Evolutionary conservation across 2,329 filamentous ascomycete species (phyloP).

Genomic region (Colletotrichum navitas): DNA sequence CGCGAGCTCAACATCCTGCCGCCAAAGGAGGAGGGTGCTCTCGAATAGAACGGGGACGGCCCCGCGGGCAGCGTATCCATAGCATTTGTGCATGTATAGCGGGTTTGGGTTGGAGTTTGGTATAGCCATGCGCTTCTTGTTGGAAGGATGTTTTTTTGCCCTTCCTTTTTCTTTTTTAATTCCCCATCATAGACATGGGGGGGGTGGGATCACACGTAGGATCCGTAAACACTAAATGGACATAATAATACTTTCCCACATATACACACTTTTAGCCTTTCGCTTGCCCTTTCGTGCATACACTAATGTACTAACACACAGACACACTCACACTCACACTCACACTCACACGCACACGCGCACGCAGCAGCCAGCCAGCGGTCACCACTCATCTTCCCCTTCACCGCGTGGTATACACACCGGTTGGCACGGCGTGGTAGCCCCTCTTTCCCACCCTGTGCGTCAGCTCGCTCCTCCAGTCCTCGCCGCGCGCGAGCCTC

Average conservation of each 20-base stretch:
- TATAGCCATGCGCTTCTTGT: too few relatives aligned
- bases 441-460: conserved; percentile 57
- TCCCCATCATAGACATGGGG: background rate
- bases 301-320: too few relatives aligned
- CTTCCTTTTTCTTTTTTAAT: background rate
- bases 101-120: too few relatives aligned
- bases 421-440: conserved; percentile 58
- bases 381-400: background rate
- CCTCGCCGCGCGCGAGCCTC: conserved; percentile 51
- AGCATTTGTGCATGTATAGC: too few relatives aligned
- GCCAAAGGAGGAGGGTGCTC: background rate
- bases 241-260: background rate
- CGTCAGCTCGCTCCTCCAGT: conserved; percentile 56
- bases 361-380: too few relatives aligned
- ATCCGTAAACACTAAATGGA: conserved; percentile 26
- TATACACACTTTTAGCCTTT: too few relatives aligned
- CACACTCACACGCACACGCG: too few relatives aligned
- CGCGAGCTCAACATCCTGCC: conserved; percentile 48
- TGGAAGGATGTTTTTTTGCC: too few relatives aligned
- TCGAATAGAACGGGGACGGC: background rate
- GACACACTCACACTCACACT: too few relatives aligned
- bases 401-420: conserved; percentile 57
- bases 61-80: too few relatives aligned
- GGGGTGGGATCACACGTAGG: conserved; percentile 2
- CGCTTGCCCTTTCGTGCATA: background rate